A percentile compares a stretch with the other conserved stretches of the same genome.
phyloP scores from a whole-genome alignment of 164 flowering plant species.

The Berberis thunbergii region DNA sequence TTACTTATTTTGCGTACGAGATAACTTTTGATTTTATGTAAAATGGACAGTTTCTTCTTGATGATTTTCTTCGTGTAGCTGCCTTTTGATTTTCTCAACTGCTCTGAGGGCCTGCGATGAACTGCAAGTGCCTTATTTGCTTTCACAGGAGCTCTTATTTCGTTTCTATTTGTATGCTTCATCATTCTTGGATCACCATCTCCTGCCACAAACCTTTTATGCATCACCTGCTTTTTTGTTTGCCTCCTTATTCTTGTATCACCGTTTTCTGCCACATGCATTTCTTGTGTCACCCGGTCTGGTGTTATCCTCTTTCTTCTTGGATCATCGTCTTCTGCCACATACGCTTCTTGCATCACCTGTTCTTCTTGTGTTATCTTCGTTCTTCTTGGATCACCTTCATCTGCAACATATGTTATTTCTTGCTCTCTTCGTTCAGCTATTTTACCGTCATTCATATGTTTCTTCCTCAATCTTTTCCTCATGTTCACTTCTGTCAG shows the following conservation, averaged over 20 bases:
- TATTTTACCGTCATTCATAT: neutral
- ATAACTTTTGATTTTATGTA: constrained; percentile 18
- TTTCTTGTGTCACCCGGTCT: too few relatives aligned
- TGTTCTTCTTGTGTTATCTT: neutral
- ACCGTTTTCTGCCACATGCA: neutral
- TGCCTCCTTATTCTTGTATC: neutral
- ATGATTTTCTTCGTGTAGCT: constrained; percentile 4
- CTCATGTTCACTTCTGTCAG: constrained; percentile 12
- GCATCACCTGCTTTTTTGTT: neutral
- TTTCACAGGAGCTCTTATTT: constrained; percentile 6
- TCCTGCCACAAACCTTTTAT: too few relatives aligned
- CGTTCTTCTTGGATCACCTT: constrained; percentile 1
- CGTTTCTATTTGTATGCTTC: neutral
- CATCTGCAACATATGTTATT: constrained; percentile 1
- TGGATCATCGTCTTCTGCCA: too few relatives aligned
- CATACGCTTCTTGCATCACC: neutral
- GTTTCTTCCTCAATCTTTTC: constrained; percentile 8
- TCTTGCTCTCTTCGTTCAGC: constrained; percentile 3
- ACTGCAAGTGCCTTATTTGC: neutral
- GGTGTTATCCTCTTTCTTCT: too few relatives aligned
- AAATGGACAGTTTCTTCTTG: constrained; percentile 25
- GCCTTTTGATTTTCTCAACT: constrained; percentile 14
- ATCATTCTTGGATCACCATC: too few relatives aligned
- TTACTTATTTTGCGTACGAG: constrained; percentile 12
- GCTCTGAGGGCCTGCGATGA: neutral